Percentiles rank a stretch among this genome's conserved stretches.
Evolutionary conservation across 1,284 basidiomycete genomes (phyloP).

Genomic region (Apiotrichum mycotoxinovorans): DNA sequence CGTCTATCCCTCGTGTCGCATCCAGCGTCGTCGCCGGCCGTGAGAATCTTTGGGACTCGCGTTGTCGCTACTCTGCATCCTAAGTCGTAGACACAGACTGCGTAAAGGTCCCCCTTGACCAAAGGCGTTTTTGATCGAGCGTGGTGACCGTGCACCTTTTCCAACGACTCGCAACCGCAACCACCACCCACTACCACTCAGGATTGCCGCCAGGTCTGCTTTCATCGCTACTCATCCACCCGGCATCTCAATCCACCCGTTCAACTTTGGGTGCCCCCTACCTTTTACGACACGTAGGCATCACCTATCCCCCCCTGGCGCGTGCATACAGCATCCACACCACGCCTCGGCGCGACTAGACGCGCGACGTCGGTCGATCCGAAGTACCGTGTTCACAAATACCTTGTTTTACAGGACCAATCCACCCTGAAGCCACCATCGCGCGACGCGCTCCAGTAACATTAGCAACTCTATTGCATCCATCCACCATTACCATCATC

Average conservation of each 20-base stretch:
- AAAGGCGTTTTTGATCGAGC: background rate
- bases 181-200: background rate
- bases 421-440: background rate
- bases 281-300: background rate
- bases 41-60: background rate
- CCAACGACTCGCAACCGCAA: background rate
- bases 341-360: background rate
- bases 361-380: background rate
- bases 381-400: background rate
- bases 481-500: no score
- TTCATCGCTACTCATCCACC: slow-evolving; percentile 4
- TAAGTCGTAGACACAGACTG: background rate
- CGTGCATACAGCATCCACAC: no score
- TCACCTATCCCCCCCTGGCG: background rate
- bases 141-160: background rate
- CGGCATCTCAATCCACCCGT: background rate
- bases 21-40: no score
- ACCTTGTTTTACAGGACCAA: background rate
- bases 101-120: background rate
- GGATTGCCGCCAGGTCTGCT: slow-evolving; percentile 1
- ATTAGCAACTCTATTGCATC: background rate
- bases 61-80: background rate
- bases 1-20: background rate
- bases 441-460: slow-evolving; percentile 1
- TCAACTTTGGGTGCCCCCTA: background rate